Evolutionary conservation across 441 rosid genomes (phyloP).

Genomic region (Metrosideros polymorpha): DNA sequence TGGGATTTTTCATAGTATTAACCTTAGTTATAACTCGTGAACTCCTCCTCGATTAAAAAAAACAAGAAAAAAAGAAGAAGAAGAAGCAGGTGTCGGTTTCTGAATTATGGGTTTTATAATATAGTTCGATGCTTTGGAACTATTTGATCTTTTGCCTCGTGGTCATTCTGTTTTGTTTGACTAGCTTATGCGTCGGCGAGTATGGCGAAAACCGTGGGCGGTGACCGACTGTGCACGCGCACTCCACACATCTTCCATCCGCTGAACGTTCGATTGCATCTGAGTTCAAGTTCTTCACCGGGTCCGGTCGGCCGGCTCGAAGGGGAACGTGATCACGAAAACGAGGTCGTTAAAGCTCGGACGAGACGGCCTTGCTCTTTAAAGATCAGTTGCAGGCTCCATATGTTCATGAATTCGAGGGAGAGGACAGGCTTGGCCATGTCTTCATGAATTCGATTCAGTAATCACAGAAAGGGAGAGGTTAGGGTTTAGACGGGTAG

Average conservation of each 20-base stretch:
- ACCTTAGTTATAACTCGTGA: too few species aligned
- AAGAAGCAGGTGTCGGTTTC: too few species aligned
- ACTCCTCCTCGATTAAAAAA: too few species aligned
- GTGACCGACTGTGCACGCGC: neutral
- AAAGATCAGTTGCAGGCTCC: neutral
- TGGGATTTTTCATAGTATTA: too few species aligned
- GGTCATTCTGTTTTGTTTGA: neutral
- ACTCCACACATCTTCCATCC: neutral
- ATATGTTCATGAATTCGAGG: too few species aligned
- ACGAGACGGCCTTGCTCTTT: neutral
- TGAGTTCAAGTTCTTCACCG: neutral
- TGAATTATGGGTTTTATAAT: too few species aligned
- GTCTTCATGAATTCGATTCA: neutral
- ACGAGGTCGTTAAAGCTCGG: neutral
- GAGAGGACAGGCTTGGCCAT: neutral
- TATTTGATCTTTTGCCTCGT: neutral
- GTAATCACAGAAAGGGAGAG: too few species aligned
- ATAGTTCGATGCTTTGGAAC: neutral
- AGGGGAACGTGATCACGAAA: neutral
- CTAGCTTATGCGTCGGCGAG: neutral
- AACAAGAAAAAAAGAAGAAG: too few species aligned
- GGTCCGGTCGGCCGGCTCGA: neutral
- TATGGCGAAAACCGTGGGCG: neutral
- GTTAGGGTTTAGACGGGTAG: neutral
- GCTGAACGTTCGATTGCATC: neutral